Evolutionary conservation across 257 asterid genomes (phyloP), one percentile per base, ranked within the genome.

Genomic region (Solanum pinnatisectum): DNA sequence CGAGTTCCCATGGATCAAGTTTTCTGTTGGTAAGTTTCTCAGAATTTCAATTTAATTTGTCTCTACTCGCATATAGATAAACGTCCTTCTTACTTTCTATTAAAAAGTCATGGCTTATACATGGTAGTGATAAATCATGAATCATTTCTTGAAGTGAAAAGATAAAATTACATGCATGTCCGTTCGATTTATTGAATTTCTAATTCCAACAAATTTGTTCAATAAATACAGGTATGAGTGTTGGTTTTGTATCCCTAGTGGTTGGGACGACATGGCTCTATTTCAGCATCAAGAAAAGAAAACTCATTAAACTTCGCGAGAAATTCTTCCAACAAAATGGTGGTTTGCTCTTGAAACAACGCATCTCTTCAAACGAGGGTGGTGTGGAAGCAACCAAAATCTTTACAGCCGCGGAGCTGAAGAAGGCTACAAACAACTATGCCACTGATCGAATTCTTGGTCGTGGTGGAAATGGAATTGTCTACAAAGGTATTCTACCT

Each of bases 311-410:
- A 87, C 92, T 86, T 12, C 79, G 98, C 32, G 93, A 93, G 78
- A 93, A 91, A 36, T 95, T 94, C 91, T 96, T 96, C 91, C 94
- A 93, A 60, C 96, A 93, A 88, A 96, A 96, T 27, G 98, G 98
- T 0, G 98, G 98, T 16, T 5, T 93, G 10, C 37, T 95, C 37
- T 67, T 96, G 25, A 93, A 89, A 79, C 96, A 95, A 16, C 94
- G 89, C 67, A 73, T 94, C 39, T 91, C 95, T 25, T 89, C 96
- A 15, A 84, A 42, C 3, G 92, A 92, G 32, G 92, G 92, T 2
- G 82, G 93, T 0, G 65, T 89, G 18, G 96, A 92, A 32, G 44
- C 25, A 33, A 72, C 79, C 2, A 72, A 72, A 72, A 72, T 35
- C 0, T 72, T 72, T 33, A 72, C 44, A 72, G 44, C 8, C 0